Base-by-base conservation (phyloP, 768 basidiomycete species). In the Termitomyces sp. region DNA sequence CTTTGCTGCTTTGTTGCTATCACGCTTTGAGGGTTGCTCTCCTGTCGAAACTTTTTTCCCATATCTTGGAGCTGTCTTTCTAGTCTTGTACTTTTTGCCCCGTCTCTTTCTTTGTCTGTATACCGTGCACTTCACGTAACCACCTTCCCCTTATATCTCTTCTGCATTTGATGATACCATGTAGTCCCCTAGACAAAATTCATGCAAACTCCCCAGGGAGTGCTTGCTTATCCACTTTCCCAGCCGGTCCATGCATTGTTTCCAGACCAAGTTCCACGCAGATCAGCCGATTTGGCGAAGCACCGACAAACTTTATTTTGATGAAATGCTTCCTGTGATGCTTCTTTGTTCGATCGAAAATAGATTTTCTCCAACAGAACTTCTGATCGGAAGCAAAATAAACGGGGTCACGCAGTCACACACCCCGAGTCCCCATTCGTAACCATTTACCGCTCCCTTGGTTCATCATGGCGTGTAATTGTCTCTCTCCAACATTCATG, bases 361-460 rank as follows among this genome's bases (percentile, higher is more conserved):
- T 65, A 67, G 66, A 61, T 66, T 68, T 46, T 68, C 65, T 62
- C 52, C 70, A 70, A 73, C 69, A 72, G 73, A 74, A 75, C 66
- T 72, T 75, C 74, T 74, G 74, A 75, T 75, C 73, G 73, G 72
- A 72, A 73, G 66, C 64, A 67, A 66, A 61, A 55, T 57, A 44
- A 56, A 62, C 56, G 42, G 59, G 53, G 62, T 55, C 46, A 57
- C 57, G 28, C 26, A 20, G 56, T 57, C 51, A 57, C 53, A 37
- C 51, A 24, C 36, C 20, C 49, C 54, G 51, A 57, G 28, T 54
- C 51, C 42, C 59, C 54, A 51, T 31, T 20, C 0, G 39, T 20
- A 10, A 6, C 28, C n/a, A 15, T 49, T 53, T 60, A 59, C 57
- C 55, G 56, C 50, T 62, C 34, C 24, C 28, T 52, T 36, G 63